Conservation (phyloP, 2,329 filamentous ascomycete genomes). For the Sclerotinia subarctica region DNA sequence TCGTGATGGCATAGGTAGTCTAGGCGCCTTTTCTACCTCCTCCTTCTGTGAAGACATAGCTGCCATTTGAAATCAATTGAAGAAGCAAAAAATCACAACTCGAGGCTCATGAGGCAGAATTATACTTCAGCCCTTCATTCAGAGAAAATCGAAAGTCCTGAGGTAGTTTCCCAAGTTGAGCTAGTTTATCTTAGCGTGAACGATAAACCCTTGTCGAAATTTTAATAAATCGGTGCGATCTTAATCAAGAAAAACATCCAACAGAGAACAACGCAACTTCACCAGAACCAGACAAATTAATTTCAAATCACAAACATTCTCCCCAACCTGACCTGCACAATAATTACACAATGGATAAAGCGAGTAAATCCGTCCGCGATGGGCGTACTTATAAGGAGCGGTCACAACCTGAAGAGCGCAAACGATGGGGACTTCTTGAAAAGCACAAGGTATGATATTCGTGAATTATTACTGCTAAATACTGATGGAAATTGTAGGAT, state of each 20-base stretch:
- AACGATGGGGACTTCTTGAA: slow-evolving; percentile 87
- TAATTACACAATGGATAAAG: slow-evolving; percentile 19
- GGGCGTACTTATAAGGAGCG: slow-evolving; percentile 85
- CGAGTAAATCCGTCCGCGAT: slow-evolving; percentile 23
- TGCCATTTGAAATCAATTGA: slow-evolving; percentile 28
- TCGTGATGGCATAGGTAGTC: slow-evolving; percentile 51
- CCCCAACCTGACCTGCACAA: slow-evolving; percentile 58
- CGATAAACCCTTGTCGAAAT: slow-evolving; percentile 10
- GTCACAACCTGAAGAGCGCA: slow-evolving; percentile 77
- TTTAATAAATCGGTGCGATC: slow-evolving; percentile 3
- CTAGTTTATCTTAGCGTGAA: slow-evolving; percentile 16
- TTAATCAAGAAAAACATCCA: slow-evolving; percentile 1
- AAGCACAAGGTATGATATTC: slow-evolving; percentile 74
- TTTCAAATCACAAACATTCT: slow-evolving; percentile 43
- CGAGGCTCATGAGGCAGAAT: background rate
- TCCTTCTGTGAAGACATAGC: slow-evolving; percentile 33
- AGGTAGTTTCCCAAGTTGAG: slow-evolving; percentile 15
- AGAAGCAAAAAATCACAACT: slow-evolving; percentile 1
- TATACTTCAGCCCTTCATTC: background rate
- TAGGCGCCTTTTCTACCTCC: slow-evolving; percentile 32
- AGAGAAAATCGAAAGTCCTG: slow-evolving; percentile 20
- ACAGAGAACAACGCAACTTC: slow-evolving; percentile 3
- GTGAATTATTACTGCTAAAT: background rate
- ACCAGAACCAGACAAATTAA: background rate
- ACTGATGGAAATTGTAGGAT: slow-evolving; percentile 45